These are phyloP conservation scores for Flaveria sonorensis DNA, from an alignment of 129 eudicot species.

Conservation along the genomic window DNA sequence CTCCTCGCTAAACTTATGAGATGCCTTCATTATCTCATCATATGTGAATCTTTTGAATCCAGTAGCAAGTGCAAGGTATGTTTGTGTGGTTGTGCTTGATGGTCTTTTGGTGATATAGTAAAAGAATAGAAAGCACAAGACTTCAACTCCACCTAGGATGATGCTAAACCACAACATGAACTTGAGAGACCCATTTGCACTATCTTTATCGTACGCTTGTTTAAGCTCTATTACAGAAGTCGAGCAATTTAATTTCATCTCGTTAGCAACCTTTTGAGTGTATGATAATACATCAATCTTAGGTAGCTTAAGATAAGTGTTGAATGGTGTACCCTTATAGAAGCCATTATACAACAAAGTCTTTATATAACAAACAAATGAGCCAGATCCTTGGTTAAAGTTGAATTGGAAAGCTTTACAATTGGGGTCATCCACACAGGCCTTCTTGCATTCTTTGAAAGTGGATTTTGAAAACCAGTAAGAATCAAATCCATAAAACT, in stretches of 20 bases:
- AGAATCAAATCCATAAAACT: constrained; percentile 34
- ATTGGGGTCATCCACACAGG: constrained; percentile 20
- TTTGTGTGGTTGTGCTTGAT: constrained; percentile 15
- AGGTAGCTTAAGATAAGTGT: constrained; percentile 23
- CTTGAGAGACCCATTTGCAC: constrained; percentile 12
- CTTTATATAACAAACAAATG: constrained; percentile 29
- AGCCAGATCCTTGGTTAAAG: background rate
- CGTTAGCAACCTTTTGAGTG: background rate
- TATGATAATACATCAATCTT: constrained; percentile 5
- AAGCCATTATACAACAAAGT: constrained; percentile 28
- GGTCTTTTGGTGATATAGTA: constrained; percentile 3
- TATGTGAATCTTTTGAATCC: constrained; percentile 43
- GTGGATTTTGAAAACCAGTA: background rate
- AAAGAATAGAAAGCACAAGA: constrained; percentile 10
- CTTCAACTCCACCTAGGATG: constrained; percentile 28
- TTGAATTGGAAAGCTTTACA: constrained; percentile 42
- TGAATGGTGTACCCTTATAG: constrained; percentile 15
- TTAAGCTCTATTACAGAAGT: background rate
- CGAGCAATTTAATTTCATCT: constrained; percentile 3
- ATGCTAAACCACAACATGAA: constrained; percentile 37
- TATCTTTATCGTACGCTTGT: background rate
- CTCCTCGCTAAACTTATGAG: constrained; percentile 33
- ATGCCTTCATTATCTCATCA: constrained; percentile 30
- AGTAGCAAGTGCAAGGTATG: constrained; percentile 30
- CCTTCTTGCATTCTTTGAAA: constrained; percentile 17